Evolutionary conservation across 257 asterid genomes (phyloP).

Genomic region (Catharanthus roseus): DNA sequence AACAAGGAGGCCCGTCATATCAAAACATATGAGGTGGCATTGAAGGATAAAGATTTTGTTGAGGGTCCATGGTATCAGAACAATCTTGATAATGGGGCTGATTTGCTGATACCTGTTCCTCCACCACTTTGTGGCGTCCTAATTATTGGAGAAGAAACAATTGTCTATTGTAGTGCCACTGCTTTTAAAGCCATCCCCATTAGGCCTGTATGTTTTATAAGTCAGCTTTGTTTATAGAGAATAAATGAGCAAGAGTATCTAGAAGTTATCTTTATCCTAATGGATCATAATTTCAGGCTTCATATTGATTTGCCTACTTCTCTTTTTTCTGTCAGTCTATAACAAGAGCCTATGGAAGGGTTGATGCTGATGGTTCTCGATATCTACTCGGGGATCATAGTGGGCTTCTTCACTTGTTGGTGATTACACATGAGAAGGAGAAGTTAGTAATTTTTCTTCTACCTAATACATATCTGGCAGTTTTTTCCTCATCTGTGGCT

Average conservation of each 20-base stretch:
- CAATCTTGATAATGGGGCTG: conserved; percentile 94
- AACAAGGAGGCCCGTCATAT: conserved; percentile 87
- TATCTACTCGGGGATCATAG: conserved; percentile 84
- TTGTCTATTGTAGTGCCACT: conserved; percentile 82
- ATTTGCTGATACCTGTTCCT: conserved; percentile 83
- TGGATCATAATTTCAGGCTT: neutral
- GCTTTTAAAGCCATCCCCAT: conserved; percentile 81
- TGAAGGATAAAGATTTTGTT: conserved; percentile 84
- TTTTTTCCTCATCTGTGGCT: neutral
- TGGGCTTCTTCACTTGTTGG: conserved; percentile 79
- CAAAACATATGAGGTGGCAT: conserved; percentile 82
- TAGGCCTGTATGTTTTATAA: conserved; percentile 60
- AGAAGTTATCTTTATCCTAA: neutral
- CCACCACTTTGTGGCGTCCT: conserved; percentile 93
- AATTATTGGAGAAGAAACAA: conserved; percentile 90
- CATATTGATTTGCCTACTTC: conserved; percentile 4
- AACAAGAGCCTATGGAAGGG: conserved; percentile 84
- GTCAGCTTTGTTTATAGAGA: conserved; percentile 14
- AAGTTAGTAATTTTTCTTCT: conserved; percentile 46
- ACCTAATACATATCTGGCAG: neutral
- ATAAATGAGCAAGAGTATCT: neutral
- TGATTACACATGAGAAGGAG: conserved; percentile 84
- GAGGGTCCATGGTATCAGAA: conserved; percentile 97
- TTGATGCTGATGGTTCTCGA: conserved; percentile 90
- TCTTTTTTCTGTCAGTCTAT: conserved; percentile 38